Conservation (phyloP, 2,329 filamentous ascomycete species). For the Apiospora kogelbergensis region DNA sequence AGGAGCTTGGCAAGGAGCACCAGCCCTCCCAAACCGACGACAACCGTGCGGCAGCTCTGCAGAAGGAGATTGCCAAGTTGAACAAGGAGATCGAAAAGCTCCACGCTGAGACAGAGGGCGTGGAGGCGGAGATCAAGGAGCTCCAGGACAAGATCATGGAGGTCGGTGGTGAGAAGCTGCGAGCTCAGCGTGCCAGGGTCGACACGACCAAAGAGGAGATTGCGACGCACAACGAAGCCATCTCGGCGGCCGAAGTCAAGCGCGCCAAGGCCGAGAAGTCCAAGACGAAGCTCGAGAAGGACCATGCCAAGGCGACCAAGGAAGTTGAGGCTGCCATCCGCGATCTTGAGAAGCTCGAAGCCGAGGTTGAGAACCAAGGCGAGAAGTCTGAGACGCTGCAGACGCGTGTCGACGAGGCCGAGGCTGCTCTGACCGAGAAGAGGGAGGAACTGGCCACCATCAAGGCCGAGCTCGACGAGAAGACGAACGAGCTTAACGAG, state of each 20-base stretch:
- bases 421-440: conserved; percentile 74
- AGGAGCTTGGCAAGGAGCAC: conserved; percentile 80
- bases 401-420: conserved; percentile 75
- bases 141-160: conserved; percentile 99
- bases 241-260: conserved; percentile 82
- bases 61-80: conserved; percentile 75
- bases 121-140: conserved; percentile 89
- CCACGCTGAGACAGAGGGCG: conserved; percentile 79
- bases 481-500: conserved; percentile 81
- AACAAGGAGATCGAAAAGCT: conserved; percentile 79
- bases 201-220: conserved; percentile 88
- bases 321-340: conserved; percentile 71
- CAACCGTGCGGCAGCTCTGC: conserved; percentile 66
- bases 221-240: conserved; percentile 73
- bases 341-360: conserved; percentile 77
- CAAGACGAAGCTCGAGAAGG: conserved; percentile 81
- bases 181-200: conserved; percentile 86
- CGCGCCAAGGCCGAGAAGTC: conserved; percentile 95
- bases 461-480: conserved; percentile 85
- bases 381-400: conserved; percentile 73
- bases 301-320: conserved; percentile 72
- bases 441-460: conserved; percentile 77
- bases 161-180: conserved; percentile 89
- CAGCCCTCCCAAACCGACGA: conserved; percentile 81
- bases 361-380: conserved; percentile 75